Conservation (phyloP, 805 yeast genomes). For the Cyberlindnera xylosilytica region DNA sequence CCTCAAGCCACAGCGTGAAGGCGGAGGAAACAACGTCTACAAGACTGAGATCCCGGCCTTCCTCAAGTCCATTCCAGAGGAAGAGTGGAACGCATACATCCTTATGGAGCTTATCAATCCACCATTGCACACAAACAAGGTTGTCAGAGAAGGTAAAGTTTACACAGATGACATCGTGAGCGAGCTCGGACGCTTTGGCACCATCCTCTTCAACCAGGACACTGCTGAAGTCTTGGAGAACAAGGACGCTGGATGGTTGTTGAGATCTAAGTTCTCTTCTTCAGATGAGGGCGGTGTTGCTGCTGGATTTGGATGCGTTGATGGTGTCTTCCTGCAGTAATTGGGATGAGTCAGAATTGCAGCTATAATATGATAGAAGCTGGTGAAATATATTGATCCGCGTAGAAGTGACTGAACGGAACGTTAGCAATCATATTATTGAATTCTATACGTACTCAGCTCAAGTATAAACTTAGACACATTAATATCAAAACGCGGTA, state of each 20-base stretch:
- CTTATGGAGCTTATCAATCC: constrained; percentile 93
- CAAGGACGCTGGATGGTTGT: constrained; percentile 75
- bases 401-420: no score
- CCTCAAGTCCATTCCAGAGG: constrained; percentile 52
- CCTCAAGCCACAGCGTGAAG: constrained; percentile 96
- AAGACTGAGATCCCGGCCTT: constrained; percentile 80
- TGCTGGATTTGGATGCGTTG: constrained; percentile 98
- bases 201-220: constrained; percentile 67
- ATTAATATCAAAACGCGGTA: background rate
- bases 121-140: constrained; percentile 61
- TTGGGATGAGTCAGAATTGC: background rate
- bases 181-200: constrained; percentile 90
- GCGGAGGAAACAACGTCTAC: constrained; percentile 96
- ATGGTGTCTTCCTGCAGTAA: constrained; percentile 57
- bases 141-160: constrained; percentile 63
- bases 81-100: constrained; percentile 86
- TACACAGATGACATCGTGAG: constrained; percentile 75
- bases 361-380: no score
- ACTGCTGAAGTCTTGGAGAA: constrained; percentile 57
- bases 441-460: no score
- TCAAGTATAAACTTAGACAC: no score
- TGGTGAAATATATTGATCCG: no score
- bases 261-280: constrained; percentile 82
- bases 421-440: no score
- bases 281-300: constrained; percentile 99